phyloP scores from a whole-genome alignment of 164 flowering plant species.

The Macadamia integrifolia region DNA sequence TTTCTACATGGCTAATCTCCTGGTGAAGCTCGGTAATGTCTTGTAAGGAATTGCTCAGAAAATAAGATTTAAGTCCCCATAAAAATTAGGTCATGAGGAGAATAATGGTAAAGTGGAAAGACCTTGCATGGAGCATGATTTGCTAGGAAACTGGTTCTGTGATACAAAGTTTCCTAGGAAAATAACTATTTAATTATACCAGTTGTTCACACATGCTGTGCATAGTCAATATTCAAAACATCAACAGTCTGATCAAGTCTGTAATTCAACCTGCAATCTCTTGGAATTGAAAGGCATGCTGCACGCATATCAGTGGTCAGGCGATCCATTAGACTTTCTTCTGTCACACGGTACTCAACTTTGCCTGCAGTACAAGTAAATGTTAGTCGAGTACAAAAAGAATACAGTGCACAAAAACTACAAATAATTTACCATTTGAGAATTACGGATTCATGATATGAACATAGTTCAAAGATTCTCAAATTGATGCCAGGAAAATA shows the following conservation, averaged over 20 bases:
- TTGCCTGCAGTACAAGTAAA: conserved; percentile 38
- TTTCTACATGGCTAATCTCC: too few relatives aligned
- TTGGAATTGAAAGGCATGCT: conserved; percentile 41
- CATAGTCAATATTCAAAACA: background rate
- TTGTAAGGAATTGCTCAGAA: background rate
- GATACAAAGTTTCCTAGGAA: background rate
- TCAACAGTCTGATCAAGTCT: background rate
- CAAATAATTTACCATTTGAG: background rate
- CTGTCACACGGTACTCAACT: conserved; percentile 58
- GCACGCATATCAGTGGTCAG: conserved; percentile 54
- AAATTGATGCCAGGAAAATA: too few relatives aligned
- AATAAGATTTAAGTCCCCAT: background rate
- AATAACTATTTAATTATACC: background rate
- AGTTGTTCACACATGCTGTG: background rate
- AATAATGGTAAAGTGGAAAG: too few relatives aligned
- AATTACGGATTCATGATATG: too few relatives aligned
- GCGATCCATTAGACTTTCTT: conserved; percentile 78
- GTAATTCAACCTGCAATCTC: conserved; percentile 54
- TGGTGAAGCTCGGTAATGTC: background rate
- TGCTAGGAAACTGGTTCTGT: too few relatives aligned
- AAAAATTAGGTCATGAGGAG: background rate
- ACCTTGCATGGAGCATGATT: too few relatives aligned
- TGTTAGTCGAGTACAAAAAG: background rate
- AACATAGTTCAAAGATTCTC: too few relatives aligned
- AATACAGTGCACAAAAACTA: too few relatives aligned